Evolutionary conservation across 2,329 filamentous ascomycete genomes (phyloP).

Genomic region (Gaeumannomyces sp.): DNA sequence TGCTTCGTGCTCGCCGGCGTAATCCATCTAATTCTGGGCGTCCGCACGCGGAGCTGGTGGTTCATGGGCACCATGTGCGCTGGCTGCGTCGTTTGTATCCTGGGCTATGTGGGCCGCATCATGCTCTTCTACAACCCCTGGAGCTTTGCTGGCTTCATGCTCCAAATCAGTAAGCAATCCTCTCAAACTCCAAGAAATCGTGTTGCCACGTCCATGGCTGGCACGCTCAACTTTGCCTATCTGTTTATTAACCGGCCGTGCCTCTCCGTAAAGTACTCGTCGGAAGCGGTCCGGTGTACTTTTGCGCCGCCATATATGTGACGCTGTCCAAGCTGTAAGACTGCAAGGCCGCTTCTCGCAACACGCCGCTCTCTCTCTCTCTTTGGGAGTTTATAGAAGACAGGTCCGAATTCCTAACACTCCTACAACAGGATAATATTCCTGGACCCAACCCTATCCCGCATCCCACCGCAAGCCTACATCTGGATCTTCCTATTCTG

Average conservation of each 20-base stretch:
- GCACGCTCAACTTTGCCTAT: too few relatives aligned
- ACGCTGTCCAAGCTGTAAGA: conserved; percentile 35
- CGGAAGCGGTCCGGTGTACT: conserved; percentile 49
- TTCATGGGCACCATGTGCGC: conserved; percentile 46
- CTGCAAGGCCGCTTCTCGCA: conserved; percentile 11
- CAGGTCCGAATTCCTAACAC: not conserved
- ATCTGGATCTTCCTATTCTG: conserved; percentile 45
- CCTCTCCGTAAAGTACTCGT: conserved; percentile 41
- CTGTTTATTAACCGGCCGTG: too few relatives aligned
- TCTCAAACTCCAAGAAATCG: not conserved
- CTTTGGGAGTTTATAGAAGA: not conserved
- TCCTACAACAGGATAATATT: conserved; percentile 25
- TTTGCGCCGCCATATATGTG: conserved; percentile 60
- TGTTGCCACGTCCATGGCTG: not conserved
- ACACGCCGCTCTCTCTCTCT: too few relatives aligned
- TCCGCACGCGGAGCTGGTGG: conserved; percentile 40
- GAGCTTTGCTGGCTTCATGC: conserved; percentile 51
- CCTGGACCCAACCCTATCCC: conserved; percentile 32
- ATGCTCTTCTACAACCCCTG: conserved; percentile 54
- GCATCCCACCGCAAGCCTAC: conserved; percentile 33
- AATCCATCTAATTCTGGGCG: conserved; percentile 38
- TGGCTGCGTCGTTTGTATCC: conserved; percentile 50
- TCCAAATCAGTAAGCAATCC: conserved; percentile 50
- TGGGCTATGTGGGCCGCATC: conserved; percentile 58
- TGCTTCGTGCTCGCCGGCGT: conserved; percentile 41